These are phyloP conservation scores for Taxillus chinensis DNA, from an alignment of 164 flowering plant genomes.

Conservation along the genomic window DNA sequence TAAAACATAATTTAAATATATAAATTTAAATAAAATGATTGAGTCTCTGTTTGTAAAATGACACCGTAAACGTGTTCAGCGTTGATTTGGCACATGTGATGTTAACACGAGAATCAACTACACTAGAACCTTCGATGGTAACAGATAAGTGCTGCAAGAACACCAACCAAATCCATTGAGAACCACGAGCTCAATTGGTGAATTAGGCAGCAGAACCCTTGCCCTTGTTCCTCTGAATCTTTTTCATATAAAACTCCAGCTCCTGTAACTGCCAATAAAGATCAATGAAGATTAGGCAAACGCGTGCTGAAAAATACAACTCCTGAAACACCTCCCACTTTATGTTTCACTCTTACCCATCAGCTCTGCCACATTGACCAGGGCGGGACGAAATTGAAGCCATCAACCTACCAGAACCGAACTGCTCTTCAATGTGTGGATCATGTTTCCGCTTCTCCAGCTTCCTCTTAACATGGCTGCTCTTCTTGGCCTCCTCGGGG, in stretches of 20 bases:
- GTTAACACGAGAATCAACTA: too few relatives aligned
- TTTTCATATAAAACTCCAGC: conserved; percentile 18
- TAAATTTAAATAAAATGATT: too few relatives aligned
- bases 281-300: background rate
- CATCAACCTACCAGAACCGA: conserved; percentile 9
- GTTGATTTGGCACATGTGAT: too few relatives aligned
- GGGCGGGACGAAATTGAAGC: conserved; percentile 18
- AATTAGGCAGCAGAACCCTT: conserved; percentile 12
- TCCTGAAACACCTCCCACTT: background rate
- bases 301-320: background rate
- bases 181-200: too few relatives aligned
- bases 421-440: conserved; percentile 17
- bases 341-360: conserved; percentile 6
- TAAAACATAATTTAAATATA: too few relatives aligned
- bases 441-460: conserved; percentile 15
- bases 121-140: too few relatives aligned
- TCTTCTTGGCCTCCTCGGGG: conserved; percentile 15
- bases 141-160: too few relatives aligned
- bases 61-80: too few relatives aligned
- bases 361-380: conserved; percentile 20
- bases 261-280: conserved; percentile 10
- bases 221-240: conserved; percentile 18
- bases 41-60: too few relatives aligned
- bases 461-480: conserved; percentile 15
- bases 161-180: too few relatives aligned